Percentiles rank a stretch among this genome's conserved stretches.
phyloP scores from a whole-genome alignment of 129 eudicot species.

The Mikania micrantha region DNA sequence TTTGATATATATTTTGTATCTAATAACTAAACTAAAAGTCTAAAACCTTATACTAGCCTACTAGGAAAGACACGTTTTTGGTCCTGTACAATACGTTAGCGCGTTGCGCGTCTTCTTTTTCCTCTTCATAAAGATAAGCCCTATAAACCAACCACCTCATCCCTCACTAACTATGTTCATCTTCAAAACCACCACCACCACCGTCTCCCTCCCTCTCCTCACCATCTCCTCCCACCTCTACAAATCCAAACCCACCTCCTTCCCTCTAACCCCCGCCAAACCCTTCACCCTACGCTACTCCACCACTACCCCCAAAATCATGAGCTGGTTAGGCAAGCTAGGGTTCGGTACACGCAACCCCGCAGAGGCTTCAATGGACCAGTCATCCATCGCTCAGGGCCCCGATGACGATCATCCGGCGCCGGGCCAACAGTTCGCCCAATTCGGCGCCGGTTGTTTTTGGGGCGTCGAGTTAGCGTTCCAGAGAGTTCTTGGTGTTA shows the following conservation, averaged over 20 bases:
- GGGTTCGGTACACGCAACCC: slow-evolving; percentile 55
- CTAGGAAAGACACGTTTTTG: too few relatives aligned
- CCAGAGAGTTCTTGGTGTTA: slow-evolving; percentile 81
- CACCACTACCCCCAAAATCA: slow-evolving; percentile 38
- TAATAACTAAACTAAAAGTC: too few relatives aligned
- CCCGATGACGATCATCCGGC: slow-evolving; percentile 76
- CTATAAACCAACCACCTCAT: slow-evolving; percentile 18
- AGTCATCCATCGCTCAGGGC: slow-evolving; percentile 48
- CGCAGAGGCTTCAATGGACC: slow-evolving; percentile 33
- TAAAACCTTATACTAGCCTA: too few relatives aligned
- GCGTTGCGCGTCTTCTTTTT: too few relatives aligned
- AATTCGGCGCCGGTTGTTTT: slow-evolving; percentile 88
- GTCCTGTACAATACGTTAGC: too few relatives aligned
- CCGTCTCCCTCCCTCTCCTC: slow-evolving; percentile 29
- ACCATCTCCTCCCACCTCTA: slow-evolving; percentile 23
- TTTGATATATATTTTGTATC: too few relatives aligned
- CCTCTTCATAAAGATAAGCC: slow-evolving; percentile 10
- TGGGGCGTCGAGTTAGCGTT: slow-evolving; percentile 88
- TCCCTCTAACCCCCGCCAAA: slow-evolving; percentile 11
- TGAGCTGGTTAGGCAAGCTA: slow-evolving; percentile 56
- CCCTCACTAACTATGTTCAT: slow-evolving; percentile 35
- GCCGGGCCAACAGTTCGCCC: slow-evolving; percentile 69
- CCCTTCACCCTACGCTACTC: slow-evolving; percentile 23
- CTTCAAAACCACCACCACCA: slow-evolving; percentile 32
- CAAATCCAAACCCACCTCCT: slow-evolving; percentile 17